Evolutionary conservation across 805 yeast species (phyloP).

Genomic region (Wickerhamomyces xylosicus): DNA sequence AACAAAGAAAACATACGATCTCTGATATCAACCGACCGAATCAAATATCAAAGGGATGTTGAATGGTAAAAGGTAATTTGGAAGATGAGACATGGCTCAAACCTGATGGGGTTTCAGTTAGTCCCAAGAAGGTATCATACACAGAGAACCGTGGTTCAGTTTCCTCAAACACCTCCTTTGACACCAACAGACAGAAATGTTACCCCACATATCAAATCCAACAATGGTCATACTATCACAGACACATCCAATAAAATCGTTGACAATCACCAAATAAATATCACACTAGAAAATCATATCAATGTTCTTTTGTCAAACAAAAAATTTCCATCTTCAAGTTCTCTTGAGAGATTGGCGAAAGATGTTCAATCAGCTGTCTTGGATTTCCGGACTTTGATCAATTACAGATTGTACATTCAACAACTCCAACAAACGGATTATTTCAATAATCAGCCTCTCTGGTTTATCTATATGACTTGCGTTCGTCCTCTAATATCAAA

Average conservation of each 20-base stretch:
- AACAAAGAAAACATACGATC: no score
- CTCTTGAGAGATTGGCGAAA: neutral
- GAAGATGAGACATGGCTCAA: no score
- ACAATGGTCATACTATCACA: neutral
- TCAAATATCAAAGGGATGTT: no score
- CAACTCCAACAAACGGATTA: neutral
- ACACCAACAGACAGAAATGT: neutral
- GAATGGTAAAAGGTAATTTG: no score
- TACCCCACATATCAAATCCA: neutral
- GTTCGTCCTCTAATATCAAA: constrained; percentile 4
- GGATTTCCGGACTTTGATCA: constrained; percentile 1
- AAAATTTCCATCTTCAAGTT: neutral
- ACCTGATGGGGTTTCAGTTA: no score
- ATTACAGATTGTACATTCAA: constrained; percentile 4
- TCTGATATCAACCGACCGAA: no score
- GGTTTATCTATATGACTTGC: constrained; percentile 1
- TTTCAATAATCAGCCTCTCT: neutral
- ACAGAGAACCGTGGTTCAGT: no score
- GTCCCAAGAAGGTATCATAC: no score
- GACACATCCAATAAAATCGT: neutral
- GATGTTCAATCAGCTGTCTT: neutral
- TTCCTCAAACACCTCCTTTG: no score
- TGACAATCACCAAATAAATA: neutral
- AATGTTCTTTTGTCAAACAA: neutral
- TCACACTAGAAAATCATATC: neutral